A percentile compares a stretch with the other conserved stretches of the same genome.
These are phyloP conservation scores for Phyllosticta capitalensis DNA, from an alignment of 2,329 filamentous ascomycete species.

Conservation along the genomic window DNA sequence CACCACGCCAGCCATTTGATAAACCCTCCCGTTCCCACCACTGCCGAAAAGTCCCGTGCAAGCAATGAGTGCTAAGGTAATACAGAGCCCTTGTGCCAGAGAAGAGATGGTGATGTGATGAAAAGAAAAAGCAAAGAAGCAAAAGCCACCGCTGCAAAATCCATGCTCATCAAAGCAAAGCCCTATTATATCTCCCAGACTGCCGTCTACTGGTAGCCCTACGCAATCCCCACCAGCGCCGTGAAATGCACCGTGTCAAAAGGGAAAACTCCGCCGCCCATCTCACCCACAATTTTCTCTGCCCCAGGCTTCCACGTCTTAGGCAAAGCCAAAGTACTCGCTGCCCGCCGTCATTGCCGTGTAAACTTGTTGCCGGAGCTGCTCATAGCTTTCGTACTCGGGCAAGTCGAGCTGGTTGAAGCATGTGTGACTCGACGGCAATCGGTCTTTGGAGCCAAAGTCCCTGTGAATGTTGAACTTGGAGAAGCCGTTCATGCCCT, in stretches of 20 bases:
- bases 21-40: background rate
- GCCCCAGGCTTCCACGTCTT: conserved; percentile 28
- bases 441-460: conserved; percentile 89
- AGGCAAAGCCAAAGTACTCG: conserved; percentile 96
- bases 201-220: background rate
- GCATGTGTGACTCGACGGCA: conserved; percentile 95
- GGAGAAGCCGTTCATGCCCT: conserved; percentile 98
- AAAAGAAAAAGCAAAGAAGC: background rate
- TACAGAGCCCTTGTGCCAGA: background rate
- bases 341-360: conserved; percentile 97
- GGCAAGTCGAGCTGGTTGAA: conserved; percentile 99
- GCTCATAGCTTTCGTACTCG: conserved; percentile 95
- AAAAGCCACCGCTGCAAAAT: background rate
- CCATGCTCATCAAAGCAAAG: background rate
- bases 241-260: background rate
- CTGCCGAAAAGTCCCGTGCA: background rate
- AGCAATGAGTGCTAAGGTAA: background rate
- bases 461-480: conserved; percentile 98
- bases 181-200: background rate
- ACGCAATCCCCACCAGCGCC: background rate
- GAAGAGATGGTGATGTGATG: background rate
- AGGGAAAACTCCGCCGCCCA: background rate
- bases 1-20: conserved; percentile 1
- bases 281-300: conserved; percentile 1
- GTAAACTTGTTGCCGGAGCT: conserved; percentile 74